Conservation (phyloP, 2,329 filamentous ascomycete genomes). For the Fusarium agapanthi region DNA sequence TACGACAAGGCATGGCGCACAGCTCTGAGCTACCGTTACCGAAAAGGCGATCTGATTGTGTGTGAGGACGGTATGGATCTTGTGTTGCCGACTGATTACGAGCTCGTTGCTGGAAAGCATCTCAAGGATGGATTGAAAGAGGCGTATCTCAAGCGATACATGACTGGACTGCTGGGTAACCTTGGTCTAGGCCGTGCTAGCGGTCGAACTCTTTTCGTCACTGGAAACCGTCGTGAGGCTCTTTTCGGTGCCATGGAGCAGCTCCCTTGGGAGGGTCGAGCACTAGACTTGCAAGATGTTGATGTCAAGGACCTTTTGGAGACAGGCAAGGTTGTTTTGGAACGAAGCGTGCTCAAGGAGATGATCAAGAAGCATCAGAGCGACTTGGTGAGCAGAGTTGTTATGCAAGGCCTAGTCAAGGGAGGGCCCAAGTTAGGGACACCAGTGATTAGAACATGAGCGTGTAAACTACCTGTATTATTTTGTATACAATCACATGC, state of each 20-base stretch:
- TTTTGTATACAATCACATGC: constrained; percentile 39
- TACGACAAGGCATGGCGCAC: constrained; percentile 97
- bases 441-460: constrained; percentile 47
- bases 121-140: constrained; percentile 60
- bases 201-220: constrained; percentile 81
- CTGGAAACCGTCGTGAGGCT: constrained; percentile 65
- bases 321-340: constrained; percentile 84
- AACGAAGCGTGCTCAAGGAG: constrained; percentile 79
- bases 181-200: constrained; percentile 74
- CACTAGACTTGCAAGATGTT: constrained; percentile 77
- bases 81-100: constrained; percentile 60
- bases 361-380: constrained; percentile 78
- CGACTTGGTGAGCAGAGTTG: constrained; percentile 64
- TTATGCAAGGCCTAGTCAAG: constrained; percentile 52
- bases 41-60: constrained; percentile 85
- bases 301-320: constrained; percentile 96
- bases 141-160: constrained; percentile 68
- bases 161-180: constrained; percentile 72
- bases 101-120: constrained; percentile 51
- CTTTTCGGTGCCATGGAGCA: constrained; percentile 74
- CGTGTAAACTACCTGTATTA: constrained; percentile 44
- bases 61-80: constrained; percentile 82
- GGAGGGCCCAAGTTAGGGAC: constrained; percentile 50
- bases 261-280: constrained; percentile 72
- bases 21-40: constrained; percentile 90